Percentiles rank a stretch among this genome's conserved stretches.
These are phyloP conservation scores for Helianthus tuberosus DNA, from an alignment of 129 eudicot species.

Conservation along the genomic window DNA sequence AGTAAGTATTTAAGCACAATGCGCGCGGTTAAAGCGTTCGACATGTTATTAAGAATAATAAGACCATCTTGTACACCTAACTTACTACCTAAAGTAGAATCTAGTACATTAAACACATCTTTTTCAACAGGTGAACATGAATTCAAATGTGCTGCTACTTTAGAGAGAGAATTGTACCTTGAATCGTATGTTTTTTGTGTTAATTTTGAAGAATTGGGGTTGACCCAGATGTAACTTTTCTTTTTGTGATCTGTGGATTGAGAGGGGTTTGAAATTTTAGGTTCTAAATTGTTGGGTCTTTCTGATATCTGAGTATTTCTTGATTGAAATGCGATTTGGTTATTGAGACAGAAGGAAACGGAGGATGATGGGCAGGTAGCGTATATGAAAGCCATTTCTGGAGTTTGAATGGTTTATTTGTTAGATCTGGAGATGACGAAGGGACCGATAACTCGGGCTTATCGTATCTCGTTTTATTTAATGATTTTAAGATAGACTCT, in stretches of 20 bases:
- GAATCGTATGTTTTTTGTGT: constrained; percentile 54
- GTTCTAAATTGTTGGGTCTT: constrained; percentile 26
- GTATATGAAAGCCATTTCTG: constrained; percentile 30
- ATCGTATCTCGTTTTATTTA: no score
- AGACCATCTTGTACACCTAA: constrained; percentile 75
- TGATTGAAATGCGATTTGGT: constrained; percentile 26
- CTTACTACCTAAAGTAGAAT: constrained; percentile 38
- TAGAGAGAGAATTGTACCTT: constrained; percentile 62
- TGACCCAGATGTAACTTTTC: constrained; percentile 48
- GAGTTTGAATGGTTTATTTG: neutral
- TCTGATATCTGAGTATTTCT: constrained; percentile 40
- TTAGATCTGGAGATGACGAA: no score
- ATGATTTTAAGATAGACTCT: no score
- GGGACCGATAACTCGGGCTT: no score
- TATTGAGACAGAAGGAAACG: constrained; percentile 9
- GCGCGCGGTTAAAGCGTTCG: constrained; percentile 49
- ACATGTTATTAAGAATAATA: constrained; percentile 65
- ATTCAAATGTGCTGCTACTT: constrained; percentile 54
- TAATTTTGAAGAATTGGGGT: constrained; percentile 56
- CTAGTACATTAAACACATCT: constrained; percentile 40
- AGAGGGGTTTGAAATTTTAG: constrained; percentile 4
- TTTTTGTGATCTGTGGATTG: no score
- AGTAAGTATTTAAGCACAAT: constrained; percentile 57
- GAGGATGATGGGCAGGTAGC: constrained; percentile 26
- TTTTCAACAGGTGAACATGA: constrained; percentile 49